Conservation (phyloP, 2,329 filamentous ascomycete genomes). For the Neophaeococcomyces mojaviensis region DNA sequence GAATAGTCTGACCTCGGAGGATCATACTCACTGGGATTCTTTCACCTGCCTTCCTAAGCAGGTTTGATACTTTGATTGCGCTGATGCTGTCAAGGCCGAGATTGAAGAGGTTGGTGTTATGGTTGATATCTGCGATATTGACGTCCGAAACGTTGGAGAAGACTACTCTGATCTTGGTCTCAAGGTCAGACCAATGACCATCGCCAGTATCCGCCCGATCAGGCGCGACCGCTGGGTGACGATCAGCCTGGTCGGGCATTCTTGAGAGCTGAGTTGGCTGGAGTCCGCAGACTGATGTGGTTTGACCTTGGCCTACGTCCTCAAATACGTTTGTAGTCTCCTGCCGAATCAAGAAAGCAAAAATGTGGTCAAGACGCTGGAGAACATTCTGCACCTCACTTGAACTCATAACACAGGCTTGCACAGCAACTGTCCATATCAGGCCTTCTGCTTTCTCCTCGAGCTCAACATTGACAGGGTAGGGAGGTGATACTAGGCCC, state of each 20-base stretch:
- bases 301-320: background rate
- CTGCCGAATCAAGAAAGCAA: constrained; percentile 48
- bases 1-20: constrained; percentile 57
- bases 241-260: too few relatives aligned
- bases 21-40: constrained; percentile 63
- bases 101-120: constrained; percentile 64
- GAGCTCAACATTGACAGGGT: constrained; percentile 74
- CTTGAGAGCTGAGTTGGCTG: constrained; percentile 4
- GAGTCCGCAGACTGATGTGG: constrained; percentile 57
- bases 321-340: background rate
- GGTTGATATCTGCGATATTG: constrained; percentile 50
- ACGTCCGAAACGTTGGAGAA: constrained; percentile 54
- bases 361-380: constrained; percentile 49
- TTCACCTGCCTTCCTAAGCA: constrained; percentile 59
- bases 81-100: constrained; percentile 88
- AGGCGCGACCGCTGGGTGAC: background rate
- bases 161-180: constrained; percentile 37
- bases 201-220: background rate
- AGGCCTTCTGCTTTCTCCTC: constrained; percentile 53
- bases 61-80: constrained; percentile 70
- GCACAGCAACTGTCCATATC: constrained; percentile 66
- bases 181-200: constrained; percentile 27
- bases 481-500: constrained; percentile 64
- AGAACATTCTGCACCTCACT: constrained; percentile 47
- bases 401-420: constrained; percentile 46